Evolutionary conservation across 495 filamentous ascomycete genomes (phyloP), one percentile per base, ranked within the genome.

Genomic region (Podospora appendiculata): DNA sequence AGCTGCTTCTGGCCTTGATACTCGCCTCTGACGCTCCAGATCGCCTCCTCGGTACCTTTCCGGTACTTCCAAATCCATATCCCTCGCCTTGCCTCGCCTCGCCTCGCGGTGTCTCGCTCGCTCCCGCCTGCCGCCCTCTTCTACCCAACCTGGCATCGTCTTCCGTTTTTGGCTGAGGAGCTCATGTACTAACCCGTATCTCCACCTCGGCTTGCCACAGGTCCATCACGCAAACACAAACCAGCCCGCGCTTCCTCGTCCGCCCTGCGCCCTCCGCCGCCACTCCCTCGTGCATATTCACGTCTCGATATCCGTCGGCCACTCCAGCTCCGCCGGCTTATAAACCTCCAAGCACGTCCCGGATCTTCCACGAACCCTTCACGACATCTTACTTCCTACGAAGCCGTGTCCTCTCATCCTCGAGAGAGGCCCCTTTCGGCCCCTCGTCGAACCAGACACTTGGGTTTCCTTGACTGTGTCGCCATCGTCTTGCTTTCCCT

Each of bases 381-480:
- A 45, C 39, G 19, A 42, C 8, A 34, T 41, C 14, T 41, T 14
- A 19, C 42, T 16, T 45, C 13, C 18, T 11, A 36, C 14, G 43
- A 49, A 13, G 19, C 50, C 25, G 50, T 34, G 45, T 46, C 41
- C 50, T 52, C 55, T 50, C 47, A 44, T 39, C 16, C 49, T 36
- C 13, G 55, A 47, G 55, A 57, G 55, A 58, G 55, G 55, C 51
- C 55, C 32, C 36, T 34, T 35, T 46, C 8, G 51, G 47, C 55
- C 49, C 36, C 44, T 55, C 25, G 41, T 11, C 49, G 25, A 16
- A 4, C 13, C 4, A 13, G 34, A 46, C 5, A n/a, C 34, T 18
- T 32, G 46, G 17, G 33, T 13, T 35, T 34, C 45, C 18, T 8
- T 12, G 18, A 8, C 47, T 39, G 14, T 33, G 14, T 52, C 40